Evolutionary conservation across 2,329 filamentous ascomycete species (phyloP), one percentile per base, ranked within the genome.

Genomic region (Alternaria atra): DNA sequence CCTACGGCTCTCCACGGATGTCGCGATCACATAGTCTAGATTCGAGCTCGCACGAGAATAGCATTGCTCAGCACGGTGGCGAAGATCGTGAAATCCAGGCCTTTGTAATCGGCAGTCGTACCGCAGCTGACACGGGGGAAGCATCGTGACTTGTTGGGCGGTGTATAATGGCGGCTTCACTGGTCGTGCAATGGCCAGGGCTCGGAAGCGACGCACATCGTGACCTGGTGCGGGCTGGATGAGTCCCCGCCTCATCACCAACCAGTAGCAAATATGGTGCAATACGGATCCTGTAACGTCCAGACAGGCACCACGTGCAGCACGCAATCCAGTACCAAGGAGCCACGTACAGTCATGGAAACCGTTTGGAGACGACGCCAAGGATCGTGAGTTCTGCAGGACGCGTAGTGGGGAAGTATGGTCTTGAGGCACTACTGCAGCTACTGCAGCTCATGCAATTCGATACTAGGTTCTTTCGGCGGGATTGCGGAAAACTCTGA

Each of bases 301-400:
- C 30, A 32, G 32, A 50, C 8, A 23, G 30, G 46, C 23, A 30
- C 58, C 73, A 77, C 74, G 73, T 74, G 74, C 70, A 60, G 53
- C 17, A 53, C 56, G 58, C 48, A 54, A 50, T 40, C 70, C 73
- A 75, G 60, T 73, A 61, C 65, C 42, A 63, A 56, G 51, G 48
- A 51, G 71, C 66, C 73, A 73, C 73, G 73, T 73, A 67, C 60
- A 63, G 67, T 68, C 62, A 65, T 58, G 55, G 55, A 63, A 58
- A 61, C 32, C 25, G 32, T 53, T 54, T 44, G 44, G 53, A 55
- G 59, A 55, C 47, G 44, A 27, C 43, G 71, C 71, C 72, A 74
- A 75, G 73, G 61, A 73, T 74, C 69, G 73, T 71, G 73, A 73
- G 60, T 51, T 68, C 47, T 60, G 60, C 64, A 63, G 35, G 60